Evolutionary conservation across 1,284 basidiomycete genomes (phyloP).

Genomic region (Boletus smithii): DNA sequence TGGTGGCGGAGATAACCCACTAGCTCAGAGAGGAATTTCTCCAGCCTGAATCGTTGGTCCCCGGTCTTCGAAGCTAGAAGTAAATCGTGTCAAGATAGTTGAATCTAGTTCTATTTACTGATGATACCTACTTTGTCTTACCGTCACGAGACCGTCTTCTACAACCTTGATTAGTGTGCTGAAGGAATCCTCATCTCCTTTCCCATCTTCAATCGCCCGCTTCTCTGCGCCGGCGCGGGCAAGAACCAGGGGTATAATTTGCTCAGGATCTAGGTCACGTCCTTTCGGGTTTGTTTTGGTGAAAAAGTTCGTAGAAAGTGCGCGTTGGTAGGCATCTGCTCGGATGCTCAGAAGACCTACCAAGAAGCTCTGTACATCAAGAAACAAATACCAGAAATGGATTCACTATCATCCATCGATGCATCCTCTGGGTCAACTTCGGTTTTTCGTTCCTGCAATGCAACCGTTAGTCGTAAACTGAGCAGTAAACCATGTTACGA

Average conservation of each 20-base stretch:
- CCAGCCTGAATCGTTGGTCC: conserved; percentile 64
- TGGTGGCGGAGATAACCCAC: conserved; percentile 44
- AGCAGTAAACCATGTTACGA: not conserved
- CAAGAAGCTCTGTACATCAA: not conserved
- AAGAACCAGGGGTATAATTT: conserved; percentile 63
- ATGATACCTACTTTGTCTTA: conserved; percentile 47
- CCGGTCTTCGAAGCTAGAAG: conserved; percentile 44
- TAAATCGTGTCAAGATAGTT: conserved; percentile 1
- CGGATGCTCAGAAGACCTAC: conserved; percentile 5
- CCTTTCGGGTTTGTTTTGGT: conserved; percentile 28
- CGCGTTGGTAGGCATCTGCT: conserved; percentile 57
- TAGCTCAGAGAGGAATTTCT: conserved; percentile 74
- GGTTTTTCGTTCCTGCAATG: conserved; percentile 39
- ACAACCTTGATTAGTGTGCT: conserved; percentile 51
- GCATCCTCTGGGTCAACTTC: conserved; percentile 28
- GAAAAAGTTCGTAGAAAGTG: conserved; percentile 52
- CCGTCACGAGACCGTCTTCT: conserved; percentile 57
- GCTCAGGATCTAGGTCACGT: conserved; percentile 50
- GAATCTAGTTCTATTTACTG: not conserved
- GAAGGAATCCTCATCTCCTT: conserved; percentile 46
- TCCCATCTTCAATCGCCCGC: conserved; percentile 47
- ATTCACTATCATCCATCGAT: conserved; percentile 34
- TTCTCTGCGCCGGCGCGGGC: conserved; percentile 66
- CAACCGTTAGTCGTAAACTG: not conserved
- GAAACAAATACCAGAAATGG: conserved; percentile 33